Evolutionary conservation across 2,329 filamentous ascomycete species (phyloP), one percentile per base, ranked within the genome.

Genomic region (Monilinia polystroma): DNA sequence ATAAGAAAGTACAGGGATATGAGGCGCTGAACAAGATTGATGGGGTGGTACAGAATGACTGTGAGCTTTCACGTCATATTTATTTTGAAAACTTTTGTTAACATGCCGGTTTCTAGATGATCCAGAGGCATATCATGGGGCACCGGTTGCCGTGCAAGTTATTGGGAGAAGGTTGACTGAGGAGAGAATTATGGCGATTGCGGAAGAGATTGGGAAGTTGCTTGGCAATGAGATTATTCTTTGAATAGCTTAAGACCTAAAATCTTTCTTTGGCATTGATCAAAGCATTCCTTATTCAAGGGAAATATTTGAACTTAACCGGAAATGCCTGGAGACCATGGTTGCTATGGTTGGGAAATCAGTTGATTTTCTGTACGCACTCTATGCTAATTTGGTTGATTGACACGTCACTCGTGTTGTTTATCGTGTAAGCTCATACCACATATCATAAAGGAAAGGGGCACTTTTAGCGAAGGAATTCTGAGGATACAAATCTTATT

Each of bases 201-300:
- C 77, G 3, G 74, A 76, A 60, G 74, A 76, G 41, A 71, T 79
- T 65, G 75, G 75, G 4, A 74, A 72, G 45, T 65, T 79, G 14
- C 62, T 80, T 35, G 76, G 75, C 0, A 77, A 77, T 67, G 71
- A 72, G 41, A 67, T 69, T 43, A 70, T 71, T 1, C 67, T 70
- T 49, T 70, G 51, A 69, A 6, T 38, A 11, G 16, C 14, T 10
- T 45, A 35, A 35, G 5, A 2, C n/a, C 5, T 47, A 18, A n/a
- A 20, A 18, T n/a, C 45, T 47, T 47, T 47, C 20, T 35, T 35
- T 35, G 32, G n/a, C 7, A 7, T 47, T 47, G 45, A 47, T 47
- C 45, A 8, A 47, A 7, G 3, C 32, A 35, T n/a, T 47, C 5
- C 5, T 47, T 20, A 20, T n/a, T 1, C 38, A 41, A 12, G 11